phyloP scores from a whole-genome alignment of 2,329 filamentous ascomycete genomes.

The Calonectria hawksworthii region DNA sequence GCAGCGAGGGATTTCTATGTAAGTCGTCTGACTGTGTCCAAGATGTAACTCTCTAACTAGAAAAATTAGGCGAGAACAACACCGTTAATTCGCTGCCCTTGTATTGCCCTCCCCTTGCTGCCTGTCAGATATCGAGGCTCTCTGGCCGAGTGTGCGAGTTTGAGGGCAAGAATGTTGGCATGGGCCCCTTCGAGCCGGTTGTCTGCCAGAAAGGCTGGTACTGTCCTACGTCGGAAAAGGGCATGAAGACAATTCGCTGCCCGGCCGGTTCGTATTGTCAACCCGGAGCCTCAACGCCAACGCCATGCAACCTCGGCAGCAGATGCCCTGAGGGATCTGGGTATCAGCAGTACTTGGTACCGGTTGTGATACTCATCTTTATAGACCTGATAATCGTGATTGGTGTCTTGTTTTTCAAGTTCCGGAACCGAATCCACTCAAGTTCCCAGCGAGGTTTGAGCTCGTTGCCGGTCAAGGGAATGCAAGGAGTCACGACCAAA shows the following conservation, averaged over 20 bases:
- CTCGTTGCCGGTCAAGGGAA: slow-evolving; percentile 38
- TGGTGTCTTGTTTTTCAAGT: slow-evolving; percentile 40
- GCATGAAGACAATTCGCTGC: slow-evolving; percentile 57
- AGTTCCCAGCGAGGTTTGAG: slow-evolving; percentile 31
- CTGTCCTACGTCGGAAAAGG: slow-evolving; percentile 56
- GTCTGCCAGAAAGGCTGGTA: slow-evolving; percentile 64
- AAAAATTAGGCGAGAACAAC: slow-evolving; percentile 56
- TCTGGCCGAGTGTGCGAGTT: slow-evolving; percentile 51
- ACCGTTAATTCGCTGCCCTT: slow-evolving; percentile 62
- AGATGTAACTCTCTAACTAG: background rate
- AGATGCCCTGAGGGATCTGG: slow-evolving; percentile 60
- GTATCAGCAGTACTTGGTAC: slow-evolving; percentile 59
- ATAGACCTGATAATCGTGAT: slow-evolving; percentile 59
- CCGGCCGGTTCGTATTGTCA: slow-evolving; percentile 66
- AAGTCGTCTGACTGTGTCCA: slow-evolving; percentile 31
- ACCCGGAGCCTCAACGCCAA: slow-evolving; percentile 61
- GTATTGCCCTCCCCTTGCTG: slow-evolving; percentile 56
- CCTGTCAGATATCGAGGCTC: slow-evolving; percentile 55
- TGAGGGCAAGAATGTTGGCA: slow-evolving; percentile 53
- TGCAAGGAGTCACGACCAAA: slow-evolving; percentile 47
- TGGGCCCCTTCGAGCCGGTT: slow-evolving; percentile 65
- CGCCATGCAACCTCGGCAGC: slow-evolving; percentile 61
- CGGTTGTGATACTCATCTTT: slow-evolving; percentile 57
- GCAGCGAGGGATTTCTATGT: slow-evolving; percentile 60
- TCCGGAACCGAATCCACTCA: slow-evolving; percentile 34